Percentiles rank a stretch among this genome's conserved stretches.
These are phyloP conservation scores for Metroxylon sagu DNA, from an alignment of 176 grass and related monocot genomes.

Conservation along the genomic window DNA sequence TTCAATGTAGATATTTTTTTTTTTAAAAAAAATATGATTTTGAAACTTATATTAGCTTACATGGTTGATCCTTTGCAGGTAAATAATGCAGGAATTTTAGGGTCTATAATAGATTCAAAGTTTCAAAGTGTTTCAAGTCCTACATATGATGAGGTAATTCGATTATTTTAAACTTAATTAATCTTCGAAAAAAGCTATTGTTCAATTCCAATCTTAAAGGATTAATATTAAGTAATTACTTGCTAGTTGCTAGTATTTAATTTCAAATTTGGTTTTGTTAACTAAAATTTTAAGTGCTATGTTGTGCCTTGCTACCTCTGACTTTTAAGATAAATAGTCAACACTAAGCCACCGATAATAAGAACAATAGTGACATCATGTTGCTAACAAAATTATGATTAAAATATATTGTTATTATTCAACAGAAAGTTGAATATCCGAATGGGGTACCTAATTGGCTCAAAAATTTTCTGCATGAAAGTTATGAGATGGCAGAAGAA, in stretches of 20 bases:
- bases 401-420: neutral
- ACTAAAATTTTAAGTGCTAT: no score
- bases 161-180: neutral
- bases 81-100: conserved; percentile 56
- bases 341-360: no score
- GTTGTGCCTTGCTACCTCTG: no score
- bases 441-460: conserved; percentile 4
- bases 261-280: no score
- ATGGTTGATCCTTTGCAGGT: conserved; percentile 30
- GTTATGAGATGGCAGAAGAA: conserved; percentile 17
- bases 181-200: neutral
- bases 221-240: neutral
- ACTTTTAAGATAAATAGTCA: no score
- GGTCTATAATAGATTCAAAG: conserved; percentile 13
- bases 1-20: no score
- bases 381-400: conserved; percentile 2
- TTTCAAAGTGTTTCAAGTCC: neutral
- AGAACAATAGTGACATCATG: neutral
- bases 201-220: conserved; percentile 3
- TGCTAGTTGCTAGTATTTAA: no score
- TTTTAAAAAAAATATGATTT: no score
- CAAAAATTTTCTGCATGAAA: conserved; percentile 3
- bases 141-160: neutral
- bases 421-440: neutral
- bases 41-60: no score